These are phyloP conservation scores for Graphiopsis chlorocephala DNA, from an alignment of 2,329 filamentous ascomycete species.

Conservation along the genomic window DNA sequence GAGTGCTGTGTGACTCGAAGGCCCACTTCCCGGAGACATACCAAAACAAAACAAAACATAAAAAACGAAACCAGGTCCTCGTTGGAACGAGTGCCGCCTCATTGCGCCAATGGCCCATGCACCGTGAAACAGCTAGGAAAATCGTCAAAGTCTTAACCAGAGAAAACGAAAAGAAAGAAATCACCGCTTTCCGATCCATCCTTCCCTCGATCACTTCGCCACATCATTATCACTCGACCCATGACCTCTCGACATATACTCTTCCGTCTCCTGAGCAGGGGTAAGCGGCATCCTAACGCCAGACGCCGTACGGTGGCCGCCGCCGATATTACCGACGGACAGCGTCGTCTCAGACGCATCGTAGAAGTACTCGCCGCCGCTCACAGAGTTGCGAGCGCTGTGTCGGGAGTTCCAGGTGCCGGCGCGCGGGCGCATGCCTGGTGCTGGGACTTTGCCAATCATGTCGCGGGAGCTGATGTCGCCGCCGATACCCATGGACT, in stretches of 20 bases:
- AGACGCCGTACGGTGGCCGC: background rate
- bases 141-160: background rate
- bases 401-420: constrained; percentile 30
- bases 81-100: background rate
- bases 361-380: constrained; percentile 2
- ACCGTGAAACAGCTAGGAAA: background rate
- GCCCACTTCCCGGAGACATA: background rate
- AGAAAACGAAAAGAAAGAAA: background rate
- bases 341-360: constrained; percentile 16
- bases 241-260: constrained; percentile 14
- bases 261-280: constrained; percentile 24
- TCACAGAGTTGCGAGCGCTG: constrained; percentile 19
- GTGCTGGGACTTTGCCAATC: constrained; percentile 35
- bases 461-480: constrained; percentile 31
- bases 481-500: constrained; percentile 30
- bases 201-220: background rate
- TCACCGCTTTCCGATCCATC: background rate
- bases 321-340: background rate
- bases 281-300: constrained; percentile 18
- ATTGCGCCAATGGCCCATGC: background rate
- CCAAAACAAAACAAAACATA: background rate
- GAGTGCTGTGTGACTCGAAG: background rate
- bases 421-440: constrained; percentile 34
- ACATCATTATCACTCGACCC: background rate
- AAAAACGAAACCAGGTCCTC: background rate